Percentiles rank a stretch among this genome's conserved stretches.
Evolutionary conservation across 352 stramenopile species (phyloP).

Genomic region (Globisporangium yorkense): DNA sequence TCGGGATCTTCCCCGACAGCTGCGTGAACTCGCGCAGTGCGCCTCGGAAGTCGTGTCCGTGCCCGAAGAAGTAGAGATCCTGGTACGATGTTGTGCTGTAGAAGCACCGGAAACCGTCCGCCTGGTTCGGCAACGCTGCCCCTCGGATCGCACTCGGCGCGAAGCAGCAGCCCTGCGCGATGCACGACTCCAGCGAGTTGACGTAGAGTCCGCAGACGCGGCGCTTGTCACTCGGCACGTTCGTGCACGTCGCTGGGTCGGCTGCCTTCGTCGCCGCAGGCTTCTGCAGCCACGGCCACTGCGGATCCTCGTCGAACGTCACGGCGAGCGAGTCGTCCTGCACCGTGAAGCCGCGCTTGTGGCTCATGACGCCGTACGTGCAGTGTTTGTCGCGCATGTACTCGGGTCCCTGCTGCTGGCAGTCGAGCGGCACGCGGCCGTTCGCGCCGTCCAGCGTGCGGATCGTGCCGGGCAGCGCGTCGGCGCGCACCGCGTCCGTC

Average conservation of each 20-base stretch:
- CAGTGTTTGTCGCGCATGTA: conserved; percentile 32
- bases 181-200: conserved; percentile 14
- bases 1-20: conserved; percentile 26
- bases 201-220: conserved; percentile 21
- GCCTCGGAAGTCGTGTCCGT: conserved; percentile 32
- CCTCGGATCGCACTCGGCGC: conserved; percentile 2
- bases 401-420: conserved; percentile 16
- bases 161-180: conserved; percentile 26
- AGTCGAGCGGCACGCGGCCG: conserved; percentile 24
- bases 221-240: conserved; percentile 13
- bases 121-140: neutral
- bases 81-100: conserved; percentile 25
- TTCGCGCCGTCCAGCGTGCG: conserved; percentile 31
- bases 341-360: conserved; percentile 25
- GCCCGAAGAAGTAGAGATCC: conserved; percentile 45
- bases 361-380: conserved; percentile 30
- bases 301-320: conserved; percentile 17
- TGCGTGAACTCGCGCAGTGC: conserved; percentile 34
- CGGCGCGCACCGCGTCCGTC: conserved; percentile 15
- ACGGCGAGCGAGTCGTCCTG: conserved; percentile 27
- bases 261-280: neutral
- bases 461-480: conserved; percentile 27
- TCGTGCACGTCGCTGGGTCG: conserved; percentile 4
- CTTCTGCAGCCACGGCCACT: conserved; percentile 22
- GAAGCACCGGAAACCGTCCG: conserved; percentile 23